Evolutionary conservation across 169 alveolate species (phyloP).

Genomic region (Blepharisma undulans): DNA sequence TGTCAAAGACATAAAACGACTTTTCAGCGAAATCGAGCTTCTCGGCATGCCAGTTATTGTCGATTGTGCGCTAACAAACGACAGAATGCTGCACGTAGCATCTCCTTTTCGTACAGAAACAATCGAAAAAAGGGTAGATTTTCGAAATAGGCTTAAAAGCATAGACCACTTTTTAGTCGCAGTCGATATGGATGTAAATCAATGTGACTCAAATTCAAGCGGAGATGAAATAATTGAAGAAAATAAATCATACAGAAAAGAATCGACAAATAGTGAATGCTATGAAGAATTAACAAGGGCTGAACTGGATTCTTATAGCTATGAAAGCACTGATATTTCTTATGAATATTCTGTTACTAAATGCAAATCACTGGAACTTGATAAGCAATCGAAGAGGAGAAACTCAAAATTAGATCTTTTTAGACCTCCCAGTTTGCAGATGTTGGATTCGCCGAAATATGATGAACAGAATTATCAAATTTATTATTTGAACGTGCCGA

Average conservation of each 20-base stretch:
- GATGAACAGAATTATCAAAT: background rate
- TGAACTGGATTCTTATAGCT: background rate
- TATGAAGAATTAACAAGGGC: background rate
- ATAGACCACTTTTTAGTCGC: background rate
- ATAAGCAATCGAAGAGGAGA: background rate
- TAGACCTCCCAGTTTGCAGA: background rate
- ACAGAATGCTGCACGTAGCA: constrained; percentile 18
- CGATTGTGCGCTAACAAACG: background rate
- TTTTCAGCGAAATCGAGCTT: background rate
- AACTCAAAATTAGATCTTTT: background rate
- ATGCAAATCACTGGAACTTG: background rate
- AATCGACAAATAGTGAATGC: background rate
- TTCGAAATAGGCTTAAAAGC: background rate
- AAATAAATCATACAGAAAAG: background rate
- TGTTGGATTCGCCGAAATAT: background rate
- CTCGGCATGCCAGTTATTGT: background rate
- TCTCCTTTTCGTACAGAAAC: constrained; percentile 32
- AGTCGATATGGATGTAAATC: background rate
- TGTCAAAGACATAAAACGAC: background rate
- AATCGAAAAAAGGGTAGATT: background rate
- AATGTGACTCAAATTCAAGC: background rate
- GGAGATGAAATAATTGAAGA: background rate
- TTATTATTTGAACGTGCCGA: background rate
- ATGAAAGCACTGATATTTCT: background rate
- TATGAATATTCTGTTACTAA: background rate